These are phyloP conservation scores for Naumovozyma castellii DNA, from an alignment of 805 yeast genomes.

Conservation along the genomic window DNA sequence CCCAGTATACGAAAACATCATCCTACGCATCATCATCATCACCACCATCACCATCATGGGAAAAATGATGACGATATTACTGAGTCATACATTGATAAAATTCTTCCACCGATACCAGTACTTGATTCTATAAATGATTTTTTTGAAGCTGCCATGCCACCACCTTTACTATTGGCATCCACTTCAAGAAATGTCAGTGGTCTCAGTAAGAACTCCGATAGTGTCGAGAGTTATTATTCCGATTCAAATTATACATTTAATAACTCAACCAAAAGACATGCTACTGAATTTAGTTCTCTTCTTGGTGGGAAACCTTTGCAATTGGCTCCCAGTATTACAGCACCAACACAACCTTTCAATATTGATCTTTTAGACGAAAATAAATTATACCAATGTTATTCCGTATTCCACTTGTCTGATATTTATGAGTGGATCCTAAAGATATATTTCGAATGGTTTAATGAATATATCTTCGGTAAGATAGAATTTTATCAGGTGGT, in stretches of 20 bases:
- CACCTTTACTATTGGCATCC: slow-evolving; percentile 6
- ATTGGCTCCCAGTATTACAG: slow-evolving; percentile 27
- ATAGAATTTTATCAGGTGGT: slow-evolving; percentile 47
- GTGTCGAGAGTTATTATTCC: slow-evolving; percentile 26
- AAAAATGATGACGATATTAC: background rate
- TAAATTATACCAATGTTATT: slow-evolving; percentile 41
- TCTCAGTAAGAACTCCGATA: slow-evolving; percentile 22
- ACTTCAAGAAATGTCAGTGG: slow-evolving; percentile 15
- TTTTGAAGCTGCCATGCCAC: slow-evolving; percentile 5
- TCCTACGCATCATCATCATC: background rate
- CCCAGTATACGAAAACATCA: background rate
- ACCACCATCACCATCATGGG: background rate
- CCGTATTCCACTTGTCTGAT: slow-evolving; percentile 39
- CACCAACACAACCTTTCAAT: slow-evolving; percentile 51
- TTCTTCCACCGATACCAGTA: background rate
- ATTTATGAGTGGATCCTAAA: slow-evolving; percentile 47
- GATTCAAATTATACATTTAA: slow-evolving; percentile 29
- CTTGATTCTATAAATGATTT: slow-evolving; percentile 5
- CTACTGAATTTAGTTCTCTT: slow-evolving; percentile 18
- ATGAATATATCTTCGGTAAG: slow-evolving; percentile 39
- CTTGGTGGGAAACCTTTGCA: slow-evolving; percentile 28
- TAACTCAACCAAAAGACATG: slow-evolving; percentile 22
- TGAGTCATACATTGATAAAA: background rate
- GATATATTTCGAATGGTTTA: slow-evolving; percentile 43
- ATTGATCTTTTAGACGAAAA: slow-evolving; percentile 38